A percentile compares a stretch with the other conserved stretches of the same genome.
Evolutionary conservation across 1,284 basidiomycete species (phyloP).

Genomic region (Ganoderma boninense): DNA sequence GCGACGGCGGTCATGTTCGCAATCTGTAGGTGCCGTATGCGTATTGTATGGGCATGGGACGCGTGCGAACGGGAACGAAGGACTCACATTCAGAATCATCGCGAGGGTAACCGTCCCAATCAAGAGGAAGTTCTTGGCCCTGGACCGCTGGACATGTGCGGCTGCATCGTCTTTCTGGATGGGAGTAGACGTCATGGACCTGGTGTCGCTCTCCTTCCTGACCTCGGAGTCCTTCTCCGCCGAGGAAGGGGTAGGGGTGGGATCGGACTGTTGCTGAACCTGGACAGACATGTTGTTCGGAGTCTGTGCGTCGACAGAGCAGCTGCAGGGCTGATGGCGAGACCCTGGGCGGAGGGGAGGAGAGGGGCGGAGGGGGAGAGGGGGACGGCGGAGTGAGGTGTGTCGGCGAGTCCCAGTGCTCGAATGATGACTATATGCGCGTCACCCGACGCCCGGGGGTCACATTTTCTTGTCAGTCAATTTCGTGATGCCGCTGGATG

Average conservation of each 20-base stretch:
- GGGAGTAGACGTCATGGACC: background rate
- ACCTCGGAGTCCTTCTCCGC: background rate
- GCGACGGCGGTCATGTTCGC: conserved; percentile 44
- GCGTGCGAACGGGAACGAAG: background rate
- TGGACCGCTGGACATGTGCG: conserved; percentile 9
- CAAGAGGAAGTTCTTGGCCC: conserved; percentile 32
- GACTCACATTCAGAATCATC: conserved; percentile 46
- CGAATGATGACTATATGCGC: conserved; percentile 1
- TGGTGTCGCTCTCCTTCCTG: background rate
- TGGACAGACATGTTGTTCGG: background rate
- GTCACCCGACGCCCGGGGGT: background rate
- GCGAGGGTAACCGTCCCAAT: conserved; percentile 42
- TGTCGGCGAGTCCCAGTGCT: background rate
- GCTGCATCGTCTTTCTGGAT: background rate
- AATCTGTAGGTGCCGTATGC: conserved; percentile 32
- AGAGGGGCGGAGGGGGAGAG: background rate
- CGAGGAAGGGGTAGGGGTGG: background rate
- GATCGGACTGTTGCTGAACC: background rate
- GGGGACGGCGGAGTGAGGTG: background rate
- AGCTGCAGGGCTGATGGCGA: background rate
- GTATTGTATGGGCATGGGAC: background rate
- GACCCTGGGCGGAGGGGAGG: background rate
- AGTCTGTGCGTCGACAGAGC: background rate
- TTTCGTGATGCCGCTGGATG: background rate
- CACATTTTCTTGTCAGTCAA: background rate